phyloP scores from a whole-genome alignment of 805 yeast genomes.

The Saccharomycopsis malanga region DNA sequence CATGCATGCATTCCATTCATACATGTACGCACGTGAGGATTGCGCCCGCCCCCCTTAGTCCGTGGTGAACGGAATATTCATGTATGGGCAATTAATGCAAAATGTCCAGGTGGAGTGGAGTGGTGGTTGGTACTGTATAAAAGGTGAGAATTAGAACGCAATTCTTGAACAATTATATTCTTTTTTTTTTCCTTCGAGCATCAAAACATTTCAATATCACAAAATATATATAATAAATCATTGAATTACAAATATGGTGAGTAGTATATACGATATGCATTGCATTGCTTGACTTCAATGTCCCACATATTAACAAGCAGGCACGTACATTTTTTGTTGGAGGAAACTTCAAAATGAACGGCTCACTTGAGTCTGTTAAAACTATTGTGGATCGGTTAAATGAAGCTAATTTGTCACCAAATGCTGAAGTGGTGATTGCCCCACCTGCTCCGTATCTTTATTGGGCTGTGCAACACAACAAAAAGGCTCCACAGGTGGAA shows the following conservation, averaged over 20 bases:
- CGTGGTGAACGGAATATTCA: no score
- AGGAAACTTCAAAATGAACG: constrained; percentile 99
- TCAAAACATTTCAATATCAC: no score
- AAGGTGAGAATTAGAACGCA: background rate
- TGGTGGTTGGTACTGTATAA: background rate
- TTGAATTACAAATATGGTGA: no score
- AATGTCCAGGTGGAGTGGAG: background rate
- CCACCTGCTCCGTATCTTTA: constrained; percentile 93
- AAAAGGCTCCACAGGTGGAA: constrained; percentile 59
- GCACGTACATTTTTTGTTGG: constrained; percentile 95
- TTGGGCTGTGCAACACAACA: constrained; percentile 61
- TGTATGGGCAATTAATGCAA: no score
- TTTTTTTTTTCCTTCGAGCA: background rate
- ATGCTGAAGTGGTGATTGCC: constrained; percentile 89
- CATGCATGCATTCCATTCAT: no score
- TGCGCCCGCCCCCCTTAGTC: no score
- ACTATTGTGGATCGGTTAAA: constrained; percentile 79
- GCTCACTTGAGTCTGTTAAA: constrained; percentile 78
- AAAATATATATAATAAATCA: no score
- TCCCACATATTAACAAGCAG: constrained; percentile 28
- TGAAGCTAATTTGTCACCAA: constrained; percentile 61
- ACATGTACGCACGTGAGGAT: no score
- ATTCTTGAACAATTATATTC: background rate
- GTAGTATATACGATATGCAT: no score
- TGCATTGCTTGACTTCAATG: no score